Base-by-base conservation (phyloP, 192 early-diverging fungal genomes). In the Mortierella hygrophila region DNA sequence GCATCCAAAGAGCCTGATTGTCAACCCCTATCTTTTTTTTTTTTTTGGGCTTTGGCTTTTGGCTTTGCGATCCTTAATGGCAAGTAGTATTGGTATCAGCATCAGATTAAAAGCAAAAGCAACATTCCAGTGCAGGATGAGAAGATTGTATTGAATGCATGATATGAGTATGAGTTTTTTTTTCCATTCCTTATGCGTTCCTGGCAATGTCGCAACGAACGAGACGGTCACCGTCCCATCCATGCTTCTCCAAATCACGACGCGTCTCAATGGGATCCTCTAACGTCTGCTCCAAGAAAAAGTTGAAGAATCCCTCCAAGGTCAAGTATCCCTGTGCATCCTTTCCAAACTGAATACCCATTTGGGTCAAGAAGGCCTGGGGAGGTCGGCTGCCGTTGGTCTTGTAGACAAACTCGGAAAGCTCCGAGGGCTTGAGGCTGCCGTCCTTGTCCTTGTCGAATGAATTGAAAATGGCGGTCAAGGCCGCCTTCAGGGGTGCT, bases 211-310 rank as follows among this genome's bases (percentile, higher is more conserved):
- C 84, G 18, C 69, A 68, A 11, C 79, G 84, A 35, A 86, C 79
- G 16, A 86, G 38, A 37, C 84, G 80, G 47, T 86, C 84, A 5
- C 88, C 88, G 83, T 92, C 91, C 77, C 89, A 92, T 21, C 91
- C 91, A 74, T 92, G 91, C 54, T 88, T 90, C 55, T 84, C 79
- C 41, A 92, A 65, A 71, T 92, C 91, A 23, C 88, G 86, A 75
- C 91, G 82, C 21, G 91, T 92, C 87, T 92, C 91, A 42, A 89
- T 89, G 16, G 91, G 91, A 54, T 92, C 91, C 60, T 92, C 91
- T 29, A 92, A 79, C 8, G 91, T 92, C 73, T 92, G 91, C 60
- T 91, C 90, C 70, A 92, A 77, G 76, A 90, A 92, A 85, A 92
- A 92, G 42, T 87, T 88, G 71, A 91, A 85, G 63, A 92, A 92